Base-by-base conservation (phyloP, 768 basidiomycete genomes). In the Mycena rosella region DNA sequence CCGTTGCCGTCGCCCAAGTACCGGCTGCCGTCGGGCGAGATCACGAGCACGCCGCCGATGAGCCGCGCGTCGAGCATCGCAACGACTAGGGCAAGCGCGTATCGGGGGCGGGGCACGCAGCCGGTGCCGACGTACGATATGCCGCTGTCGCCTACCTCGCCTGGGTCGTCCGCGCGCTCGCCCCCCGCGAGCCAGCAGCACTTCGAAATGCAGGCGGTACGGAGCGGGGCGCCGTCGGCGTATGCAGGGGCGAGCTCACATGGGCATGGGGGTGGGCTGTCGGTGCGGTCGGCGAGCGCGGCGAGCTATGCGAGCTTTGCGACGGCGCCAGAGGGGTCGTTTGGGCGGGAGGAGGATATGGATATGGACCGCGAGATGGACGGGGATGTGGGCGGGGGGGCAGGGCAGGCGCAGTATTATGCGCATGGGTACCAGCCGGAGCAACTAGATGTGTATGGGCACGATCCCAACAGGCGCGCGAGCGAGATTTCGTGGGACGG, bases 1-100 rank as follows among this genome's bases (percentile, higher is more conserved):
- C 90, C 91, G 0, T 74, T 87, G 47, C 87, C 89, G 3, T 83
- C 83, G 32, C 80, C 88, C 6, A 76, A 82, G 63, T 86, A 86
- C 74, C 81, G 76, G 57, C 82, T 82, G 60, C 71, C 87, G 2
- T 73, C 80, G 38, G 87, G 85, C 9, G 85, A 87, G 66, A 74
- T 85, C 6, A 84, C 81, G 36, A 83, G 75, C 59, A 82, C 79
- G 30, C 82, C 83, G 36, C 83, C 82, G 34, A 38, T 38, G 38
- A 84, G 77, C 72, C 78, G 80, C 51, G 76, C 82, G 60, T 74
- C 82, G 38, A 82, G 81, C 63, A 56, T 80, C 40, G 77, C 79
- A 7, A 79, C 81, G 40, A 71, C 70, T 24, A 51, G 70, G 0
- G 65, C 65, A 13, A 64, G 68, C 40, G 52, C 59, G 53, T 63